Evolutionary conservation across 345 rosid species (phyloP).

Genomic region (Turnera subulata): DNA sequence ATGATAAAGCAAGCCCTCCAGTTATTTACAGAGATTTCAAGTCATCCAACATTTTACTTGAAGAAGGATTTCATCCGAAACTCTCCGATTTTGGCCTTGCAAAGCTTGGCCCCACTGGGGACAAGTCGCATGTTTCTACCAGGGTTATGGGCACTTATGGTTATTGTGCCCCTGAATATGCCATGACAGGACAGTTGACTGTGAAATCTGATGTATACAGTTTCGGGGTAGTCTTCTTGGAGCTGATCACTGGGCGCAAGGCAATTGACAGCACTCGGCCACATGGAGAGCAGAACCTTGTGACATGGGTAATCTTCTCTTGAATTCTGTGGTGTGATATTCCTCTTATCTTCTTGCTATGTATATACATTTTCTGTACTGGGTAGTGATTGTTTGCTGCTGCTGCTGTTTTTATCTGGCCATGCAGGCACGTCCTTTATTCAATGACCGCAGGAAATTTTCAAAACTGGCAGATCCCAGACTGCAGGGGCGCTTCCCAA

Average conservation of each 20-base stretch:
- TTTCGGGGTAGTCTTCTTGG: constrained; percentile 90
- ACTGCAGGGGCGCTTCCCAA: constrained; percentile 76
- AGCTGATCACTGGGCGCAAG: constrained; percentile 91
- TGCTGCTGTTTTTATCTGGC: constrained; percentile 9
- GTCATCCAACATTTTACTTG: constrained; percentile 89
- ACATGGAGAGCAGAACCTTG: constrained; percentile 93
- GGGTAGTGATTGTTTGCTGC: background rate
- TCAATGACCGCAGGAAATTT: constrained; percentile 78
- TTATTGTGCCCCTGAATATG: constrained; percentile 98
- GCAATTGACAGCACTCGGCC: constrained; percentile 85
- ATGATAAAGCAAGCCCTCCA: constrained; percentile 92
- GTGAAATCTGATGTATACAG: constrained; percentile 96
- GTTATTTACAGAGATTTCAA: constrained; percentile 96
- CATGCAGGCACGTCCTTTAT: constrained; percentile 76
- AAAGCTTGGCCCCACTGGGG: constrained; percentile 96
- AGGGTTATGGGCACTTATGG: constrained; percentile 99
- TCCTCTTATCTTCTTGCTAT: background rate
- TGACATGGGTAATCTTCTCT: constrained; percentile 67
- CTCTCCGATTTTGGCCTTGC: constrained; percentile 98
- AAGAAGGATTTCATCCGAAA: constrained; percentile 88
- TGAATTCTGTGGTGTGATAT: background rate
- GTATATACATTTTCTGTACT: background rate
- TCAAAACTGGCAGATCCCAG: constrained; percentile 76
- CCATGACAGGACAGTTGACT: constrained; percentile 98
- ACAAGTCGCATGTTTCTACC: constrained; percentile 97